Conservation (phyloP, 192 early-diverging fungal genomes). For the Dispira simplex region DNA sequence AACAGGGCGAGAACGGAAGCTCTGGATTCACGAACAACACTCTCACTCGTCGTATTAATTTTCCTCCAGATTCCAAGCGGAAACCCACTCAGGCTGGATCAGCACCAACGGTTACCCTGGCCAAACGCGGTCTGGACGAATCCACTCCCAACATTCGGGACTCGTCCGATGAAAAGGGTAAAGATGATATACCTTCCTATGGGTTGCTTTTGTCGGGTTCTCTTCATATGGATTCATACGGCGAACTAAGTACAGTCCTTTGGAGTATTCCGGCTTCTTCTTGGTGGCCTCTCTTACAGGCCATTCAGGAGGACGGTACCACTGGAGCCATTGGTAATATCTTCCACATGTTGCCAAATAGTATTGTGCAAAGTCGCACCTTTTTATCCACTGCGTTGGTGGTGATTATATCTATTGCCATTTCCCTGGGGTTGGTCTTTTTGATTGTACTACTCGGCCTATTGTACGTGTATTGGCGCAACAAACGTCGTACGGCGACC, state of each 20-base stretch:
- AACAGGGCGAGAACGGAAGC: neutral
- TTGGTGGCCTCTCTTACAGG: slow-evolving; percentile 29
- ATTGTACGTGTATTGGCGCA: slow-evolving; percentile 34
- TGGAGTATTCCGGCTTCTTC: slow-evolving; percentile 15
- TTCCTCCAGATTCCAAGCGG: neutral
- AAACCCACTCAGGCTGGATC: neutral
- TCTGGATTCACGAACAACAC: neutral
- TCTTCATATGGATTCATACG: neutral
- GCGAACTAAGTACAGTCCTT: neutral
- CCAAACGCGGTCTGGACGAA: neutral
- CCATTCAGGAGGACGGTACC: slow-evolving; percentile 21
- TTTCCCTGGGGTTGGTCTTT: slow-evolving; percentile 46
- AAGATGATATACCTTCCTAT: neutral
- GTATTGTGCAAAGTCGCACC: slow-evolving; percentile 24
- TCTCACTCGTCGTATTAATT: neutral
- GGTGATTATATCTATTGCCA: slow-evolving; percentile 49
- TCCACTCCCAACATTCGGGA: neutral
- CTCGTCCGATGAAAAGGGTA: neutral
- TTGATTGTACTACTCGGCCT: slow-evolving; percentile 42
- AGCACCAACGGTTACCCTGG: neutral
- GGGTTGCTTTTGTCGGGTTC: slow-evolving; percentile 4
- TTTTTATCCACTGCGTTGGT: slow-evolving; percentile 38
- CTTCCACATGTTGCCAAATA: slow-evolving; percentile 28
- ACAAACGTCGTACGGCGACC: slow-evolving; percentile 28
- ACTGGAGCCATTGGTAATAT: slow-evolving; percentile 21